Evolutionary conservation across 768 basidiomycete genomes (phyloP).

Genomic region (Boletus sp.): DNA sequence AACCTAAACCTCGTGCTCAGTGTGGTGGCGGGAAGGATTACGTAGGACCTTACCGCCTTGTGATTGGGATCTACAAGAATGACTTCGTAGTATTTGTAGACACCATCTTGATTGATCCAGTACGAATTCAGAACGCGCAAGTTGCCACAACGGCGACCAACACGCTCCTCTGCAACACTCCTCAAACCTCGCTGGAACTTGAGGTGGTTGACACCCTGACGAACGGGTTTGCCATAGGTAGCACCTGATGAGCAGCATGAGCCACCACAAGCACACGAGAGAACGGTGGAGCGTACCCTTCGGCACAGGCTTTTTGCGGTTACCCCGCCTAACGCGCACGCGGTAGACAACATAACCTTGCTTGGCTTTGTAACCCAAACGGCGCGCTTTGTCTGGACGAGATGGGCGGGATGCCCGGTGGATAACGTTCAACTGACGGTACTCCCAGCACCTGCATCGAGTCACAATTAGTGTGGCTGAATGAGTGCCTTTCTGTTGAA

Average conservation of each 20-base stretch:
- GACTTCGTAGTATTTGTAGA: constrained; percentile 99
- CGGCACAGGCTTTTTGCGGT: constrained; percentile 97
- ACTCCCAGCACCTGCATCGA: constrained; percentile 86
- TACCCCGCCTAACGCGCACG: constrained; percentile 94
- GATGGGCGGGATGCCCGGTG: constrained; percentile 98
- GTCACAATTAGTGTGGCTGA: constrained; percentile 4
- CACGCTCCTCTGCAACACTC: constrained; percentile 96
- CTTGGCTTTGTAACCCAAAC: constrained; percentile 99
- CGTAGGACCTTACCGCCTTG: constrained; percentile 69
- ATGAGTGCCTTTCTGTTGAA: constrained; percentile 5
- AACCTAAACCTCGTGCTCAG: constrained; percentile 50
- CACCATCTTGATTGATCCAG: constrained; percentile 99
- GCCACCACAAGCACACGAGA: background rate
- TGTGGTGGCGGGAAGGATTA: background rate
- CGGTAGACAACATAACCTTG: constrained; percentile 99
- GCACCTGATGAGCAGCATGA: constrained; percentile 56
- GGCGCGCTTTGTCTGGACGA: constrained; percentile 98
- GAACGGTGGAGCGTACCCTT: constrained; percentile 65
- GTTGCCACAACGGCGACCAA: constrained; percentile 94
- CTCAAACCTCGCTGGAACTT: constrained; percentile 94
- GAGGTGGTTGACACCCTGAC: constrained; percentile 99
- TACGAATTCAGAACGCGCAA: constrained; percentile 96
- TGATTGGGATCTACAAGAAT: constrained; percentile 96
- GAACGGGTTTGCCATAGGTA: constrained; percentile 98
- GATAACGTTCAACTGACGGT: constrained; percentile 96